phyloP scores from a whole-genome alignment of 441 rosid species.

The Mallotus japonicus region DNA sequence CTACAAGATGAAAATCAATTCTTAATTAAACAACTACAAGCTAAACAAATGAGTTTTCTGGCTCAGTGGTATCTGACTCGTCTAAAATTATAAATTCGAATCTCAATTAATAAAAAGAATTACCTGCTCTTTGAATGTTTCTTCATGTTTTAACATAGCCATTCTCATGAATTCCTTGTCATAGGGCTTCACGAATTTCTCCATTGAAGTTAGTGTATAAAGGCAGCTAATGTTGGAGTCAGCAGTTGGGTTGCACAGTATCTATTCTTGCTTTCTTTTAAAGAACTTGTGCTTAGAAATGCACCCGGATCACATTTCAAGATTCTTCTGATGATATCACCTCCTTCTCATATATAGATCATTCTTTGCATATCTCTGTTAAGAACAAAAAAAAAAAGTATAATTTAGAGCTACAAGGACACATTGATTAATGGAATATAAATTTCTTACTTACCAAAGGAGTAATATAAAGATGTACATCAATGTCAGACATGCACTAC shows the following conservation, averaged over 20 bases:
- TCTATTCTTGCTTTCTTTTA: slow-evolving; percentile 15
- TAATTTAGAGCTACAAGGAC: not conserved
- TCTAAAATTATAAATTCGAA: not conserved
- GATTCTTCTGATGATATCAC: not conserved
- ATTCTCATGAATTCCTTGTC: slow-evolving; percentile 86
- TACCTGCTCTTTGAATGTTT: slow-evolving; percentile 96
- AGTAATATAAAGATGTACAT: slow-evolving; percentile 19
- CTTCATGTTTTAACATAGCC: slow-evolving; percentile 95
- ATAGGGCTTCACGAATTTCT: slow-evolving; percentile 64
- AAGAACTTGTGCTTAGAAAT: slow-evolving; percentile 14
- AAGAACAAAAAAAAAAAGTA: not conserved
- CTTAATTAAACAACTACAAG: not conserved
- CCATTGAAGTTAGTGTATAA: slow-evolving; percentile 45
- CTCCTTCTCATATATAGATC: not conserved
- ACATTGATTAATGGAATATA: not conserved
- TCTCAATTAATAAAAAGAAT: not conserved
- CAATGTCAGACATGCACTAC: slow-evolving; percentile 18
- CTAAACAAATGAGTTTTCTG: not conserved
- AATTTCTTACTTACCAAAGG: not conserved
- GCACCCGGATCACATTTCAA: slow-evolving; percentile 18
- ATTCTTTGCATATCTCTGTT: slow-evolving; percentile 10
- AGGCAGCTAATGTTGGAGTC: slow-evolving; percentile 19
- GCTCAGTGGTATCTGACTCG: no score
- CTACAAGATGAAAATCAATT: slow-evolving; percentile 30
- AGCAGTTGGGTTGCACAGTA: not conserved